Evolutionary conservation across 169 alveolate species (phyloP), one percentile per base, ranked within the genome.

Genomic region (Eimeria tenella): DNA sequence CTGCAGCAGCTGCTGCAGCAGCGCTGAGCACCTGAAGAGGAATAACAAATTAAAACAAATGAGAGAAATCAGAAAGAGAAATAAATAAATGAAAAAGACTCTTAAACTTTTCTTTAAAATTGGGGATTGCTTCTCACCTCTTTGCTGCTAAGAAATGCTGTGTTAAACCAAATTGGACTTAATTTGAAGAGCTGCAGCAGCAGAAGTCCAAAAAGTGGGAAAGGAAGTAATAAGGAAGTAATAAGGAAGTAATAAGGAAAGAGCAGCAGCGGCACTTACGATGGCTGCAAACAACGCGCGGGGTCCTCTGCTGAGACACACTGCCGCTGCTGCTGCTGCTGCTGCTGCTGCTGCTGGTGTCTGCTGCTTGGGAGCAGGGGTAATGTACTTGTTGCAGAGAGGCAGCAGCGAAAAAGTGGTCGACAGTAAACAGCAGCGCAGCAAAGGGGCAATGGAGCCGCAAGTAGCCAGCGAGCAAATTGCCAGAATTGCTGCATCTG

Each of bases 241-340:
- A 68, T n/a, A 1, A 68, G n/a, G 5, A 19, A 21, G 9, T 21
- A n/a, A 21, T 19, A n/a, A n/a, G 8, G 6, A 68, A 1, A 21
- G 25, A 15, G 50, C 7, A 68, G n/a, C 19, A 63, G 73, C 15
- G 1, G n/a, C 15, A n/a, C 87, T 79, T 56, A 79, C 87, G 11
- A 79, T 79, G 87, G 52, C 50, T n/a, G 87, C 50, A 9, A 79
- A 52, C 13, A 79, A 13, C 5, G 87, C 87, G 49, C 87, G 87
- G 70, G 87, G 56, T n/a, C 87, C 87, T 9, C 87, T 50, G 52
- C 87, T 52, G 50, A 79, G n/a, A 13, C 11, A 23, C 17, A 3
- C 23, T 63, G 73, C 73, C 0, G 73, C 73, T 17, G 73, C 73
- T 13, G 73, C 73, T 13, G 73, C n/a, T 13, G 65, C 65, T 58